A percentile compares a stretch with the other conserved stretches of the same genome.
phyloP scores from a whole-genome alignment of 495 filamentous ascomycete species.

The Neurospora africana region DNA sequence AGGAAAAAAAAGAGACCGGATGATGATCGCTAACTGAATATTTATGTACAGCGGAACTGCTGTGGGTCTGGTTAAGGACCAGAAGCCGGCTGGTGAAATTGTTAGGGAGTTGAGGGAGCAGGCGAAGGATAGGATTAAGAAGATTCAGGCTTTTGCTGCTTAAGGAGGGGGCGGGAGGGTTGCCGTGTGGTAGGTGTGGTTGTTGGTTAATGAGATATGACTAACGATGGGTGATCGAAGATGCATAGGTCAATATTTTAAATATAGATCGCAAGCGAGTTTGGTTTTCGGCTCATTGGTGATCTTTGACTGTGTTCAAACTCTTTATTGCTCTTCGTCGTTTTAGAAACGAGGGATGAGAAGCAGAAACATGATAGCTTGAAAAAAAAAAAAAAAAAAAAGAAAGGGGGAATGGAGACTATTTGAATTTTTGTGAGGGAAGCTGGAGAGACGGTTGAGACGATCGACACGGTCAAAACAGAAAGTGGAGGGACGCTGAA shows the following conservation, averaged over 20 bases:
- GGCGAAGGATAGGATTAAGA: constrained; percentile 41
- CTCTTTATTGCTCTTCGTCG: background rate
- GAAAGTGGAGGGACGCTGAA: background rate
- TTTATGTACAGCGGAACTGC: constrained; percentile 29
- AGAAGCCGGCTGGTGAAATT: constrained; percentile 61
- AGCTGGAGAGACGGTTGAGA: background rate
- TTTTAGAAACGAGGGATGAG: background rate
- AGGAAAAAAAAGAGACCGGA: background rate
- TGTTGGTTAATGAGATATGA: background rate
- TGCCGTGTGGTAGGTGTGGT: background rate
- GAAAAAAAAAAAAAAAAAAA: background rate
- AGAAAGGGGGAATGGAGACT: background rate
- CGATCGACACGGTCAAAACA: background rate
- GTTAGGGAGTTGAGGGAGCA: constrained; percentile 58
- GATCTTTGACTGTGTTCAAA: background rate
- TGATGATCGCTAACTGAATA: background rate
- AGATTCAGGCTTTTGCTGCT: constrained; percentile 7
- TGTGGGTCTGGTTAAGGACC: constrained; percentile 54
- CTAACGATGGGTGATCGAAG: background rate
- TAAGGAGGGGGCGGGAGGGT: background rate
- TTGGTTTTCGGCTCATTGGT: background rate
- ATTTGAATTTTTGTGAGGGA: background rate
- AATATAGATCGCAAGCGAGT: background rate
- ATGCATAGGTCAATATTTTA: background rate
- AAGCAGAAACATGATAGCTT: background rate